Conservation (phyloP, 2,329 filamentous ascomycete species). For the Nemania sp. region DNA sequence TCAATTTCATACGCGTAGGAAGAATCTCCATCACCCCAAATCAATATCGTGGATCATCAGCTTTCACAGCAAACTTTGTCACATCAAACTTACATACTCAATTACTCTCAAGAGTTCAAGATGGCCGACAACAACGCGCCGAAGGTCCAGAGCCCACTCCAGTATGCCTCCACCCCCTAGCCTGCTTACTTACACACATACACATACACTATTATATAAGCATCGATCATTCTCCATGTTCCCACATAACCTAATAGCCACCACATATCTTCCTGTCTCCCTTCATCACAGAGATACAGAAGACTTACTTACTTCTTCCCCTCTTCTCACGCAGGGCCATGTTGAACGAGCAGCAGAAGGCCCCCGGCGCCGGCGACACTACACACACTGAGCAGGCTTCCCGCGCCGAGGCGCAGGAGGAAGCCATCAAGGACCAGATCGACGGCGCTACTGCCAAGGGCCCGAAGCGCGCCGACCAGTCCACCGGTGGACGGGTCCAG, state of each 20-base stretch:
- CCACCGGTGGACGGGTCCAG: constrained; percentile 35
- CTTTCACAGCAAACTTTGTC: too few species aligned
- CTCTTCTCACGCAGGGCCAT: constrained; percentile 26
- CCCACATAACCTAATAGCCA: not conserved
- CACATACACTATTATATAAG: too few species aligned
- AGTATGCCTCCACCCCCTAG: too few species aligned
- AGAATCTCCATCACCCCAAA: too few species aligned
- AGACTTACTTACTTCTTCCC: not conserved
- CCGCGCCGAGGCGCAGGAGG: constrained; percentile 26
- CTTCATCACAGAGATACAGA: not conserved
- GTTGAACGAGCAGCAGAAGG: constrained; percentile 32
- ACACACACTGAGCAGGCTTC: constrained; percentile 28
- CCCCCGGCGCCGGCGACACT: constrained; percentile 22
- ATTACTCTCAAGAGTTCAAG: too few species aligned
- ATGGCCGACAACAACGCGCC: too few species aligned
- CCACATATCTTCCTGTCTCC: not conserved
- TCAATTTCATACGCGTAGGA: too few species aligned
- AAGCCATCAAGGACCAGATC: constrained; percentile 38
- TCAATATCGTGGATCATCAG: too few species aligned
- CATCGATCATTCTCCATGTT: not conserved
- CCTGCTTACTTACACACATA: too few species aligned
- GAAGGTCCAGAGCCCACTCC: too few species aligned
- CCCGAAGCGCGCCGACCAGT: constrained; percentile 37
- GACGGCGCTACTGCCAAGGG: constrained; percentile 37
- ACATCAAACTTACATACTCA: too few species aligned